Percentiles rank a stretch among this genome's conserved stretches.
Evolutionary conservation across 345 rosid genomes (phyloP).

Genomic region (Barbarea vulgaris): DNA sequence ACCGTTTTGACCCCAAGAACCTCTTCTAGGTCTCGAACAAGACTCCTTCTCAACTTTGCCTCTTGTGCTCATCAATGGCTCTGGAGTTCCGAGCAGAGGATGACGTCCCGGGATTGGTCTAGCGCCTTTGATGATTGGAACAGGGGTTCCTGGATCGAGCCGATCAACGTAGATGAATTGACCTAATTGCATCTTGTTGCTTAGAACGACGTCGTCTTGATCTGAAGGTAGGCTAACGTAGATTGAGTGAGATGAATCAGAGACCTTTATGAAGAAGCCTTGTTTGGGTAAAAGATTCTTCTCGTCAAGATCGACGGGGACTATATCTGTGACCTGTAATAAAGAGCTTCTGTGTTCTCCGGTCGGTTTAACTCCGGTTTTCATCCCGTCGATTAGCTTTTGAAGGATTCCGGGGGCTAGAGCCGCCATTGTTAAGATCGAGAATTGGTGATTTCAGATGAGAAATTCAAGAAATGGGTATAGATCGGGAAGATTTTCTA

Average conservation of each 20-base stretch:
- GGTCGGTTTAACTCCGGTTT: constrained; percentile 80
- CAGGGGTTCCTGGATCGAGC: constrained; percentile 91
- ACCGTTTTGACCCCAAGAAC: constrained; percentile 80
- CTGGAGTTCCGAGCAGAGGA: constrained; percentile 86
- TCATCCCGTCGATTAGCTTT: constrained; percentile 84
- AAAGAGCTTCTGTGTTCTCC: constrained; percentile 87
- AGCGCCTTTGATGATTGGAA: constrained; percentile 78
- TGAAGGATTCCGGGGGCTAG: constrained; percentile 78
- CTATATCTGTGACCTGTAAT: constrained; percentile 89
- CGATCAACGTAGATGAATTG: constrained; percentile 86
- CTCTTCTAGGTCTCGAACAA: constrained; percentile 57
- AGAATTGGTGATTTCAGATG: neutral
- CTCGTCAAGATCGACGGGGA: constrained; percentile 94
- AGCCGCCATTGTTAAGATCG: constrained; percentile 59
- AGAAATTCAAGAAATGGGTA: constrained; percentile 25
- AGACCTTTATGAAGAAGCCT: constrained; percentile 90
- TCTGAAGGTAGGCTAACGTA: constrained; percentile 87
- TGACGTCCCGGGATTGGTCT: constrained; percentile 93
- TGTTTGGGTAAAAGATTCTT: constrained; percentile 84
- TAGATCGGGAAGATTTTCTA: neutral
- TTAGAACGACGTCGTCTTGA: constrained; percentile 79
- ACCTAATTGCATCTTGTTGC: constrained; percentile 93
- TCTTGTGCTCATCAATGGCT: constrained; percentile 75
- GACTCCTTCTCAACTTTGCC: constrained; percentile 52
- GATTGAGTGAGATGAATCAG: constrained; percentile 90